A percentile compares a stretch with the other conserved stretches of the same genome.
Evolutionary conservation across 495 filamentous ascomycete species (phyloP).

Genomic region (Penicillium angulare): DNA sequence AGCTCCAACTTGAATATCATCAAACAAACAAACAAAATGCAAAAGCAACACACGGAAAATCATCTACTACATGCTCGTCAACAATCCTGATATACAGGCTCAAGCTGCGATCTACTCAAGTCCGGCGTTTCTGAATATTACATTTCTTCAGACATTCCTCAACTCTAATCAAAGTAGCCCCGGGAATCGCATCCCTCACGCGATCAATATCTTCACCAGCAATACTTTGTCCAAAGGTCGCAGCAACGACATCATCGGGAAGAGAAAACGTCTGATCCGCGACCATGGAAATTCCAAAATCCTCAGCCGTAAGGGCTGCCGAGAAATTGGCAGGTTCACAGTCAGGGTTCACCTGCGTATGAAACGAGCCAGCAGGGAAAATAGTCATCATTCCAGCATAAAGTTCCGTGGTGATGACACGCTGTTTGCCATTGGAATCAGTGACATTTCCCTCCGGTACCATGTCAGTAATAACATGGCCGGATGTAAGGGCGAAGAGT

Average conservation of each 20-base stretch:
- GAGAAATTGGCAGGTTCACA: conserved; percentile 28
- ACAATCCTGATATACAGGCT: too few relatives aligned
- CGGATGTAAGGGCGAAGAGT: conserved; percentile 38
- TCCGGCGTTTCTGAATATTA: conserved; percentile 14
- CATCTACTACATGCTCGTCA: too few relatives aligned
- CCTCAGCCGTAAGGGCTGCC: conserved; percentile 24
- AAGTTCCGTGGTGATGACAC: conserved; percentile 28
- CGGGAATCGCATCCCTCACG: conserved; percentile 19
- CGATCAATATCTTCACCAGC: conserved; percentile 27
- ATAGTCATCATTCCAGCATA: conserved; percentile 45
- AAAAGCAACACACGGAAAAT: too few relatives aligned
- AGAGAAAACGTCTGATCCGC: conserved; percentile 17
- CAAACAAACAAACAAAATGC: too few relatives aligned
- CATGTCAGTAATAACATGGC: conserved; percentile 42
- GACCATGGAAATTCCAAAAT: conserved; percentile 22
- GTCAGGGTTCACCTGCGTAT: conserved; percentile 52
- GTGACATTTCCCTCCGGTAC: conserved; percentile 34
- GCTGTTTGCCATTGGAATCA: conserved; percentile 22
- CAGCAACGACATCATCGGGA: conserved; percentile 19
- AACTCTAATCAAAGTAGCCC: conserved; percentile 15
- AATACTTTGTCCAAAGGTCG: conserved; percentile 24
- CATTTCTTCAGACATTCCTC: conserved; percentile 30
- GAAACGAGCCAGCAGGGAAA: conserved; percentile 46
- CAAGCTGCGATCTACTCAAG: too few relatives aligned
- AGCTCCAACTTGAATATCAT: too few relatives aligned